Percentiles rank a stretch among this genome's conserved stretches.
Evolutionary conservation across 139 green algal genomes (phyloP).

Genomic region (Trebouxia sp.): DNA sequence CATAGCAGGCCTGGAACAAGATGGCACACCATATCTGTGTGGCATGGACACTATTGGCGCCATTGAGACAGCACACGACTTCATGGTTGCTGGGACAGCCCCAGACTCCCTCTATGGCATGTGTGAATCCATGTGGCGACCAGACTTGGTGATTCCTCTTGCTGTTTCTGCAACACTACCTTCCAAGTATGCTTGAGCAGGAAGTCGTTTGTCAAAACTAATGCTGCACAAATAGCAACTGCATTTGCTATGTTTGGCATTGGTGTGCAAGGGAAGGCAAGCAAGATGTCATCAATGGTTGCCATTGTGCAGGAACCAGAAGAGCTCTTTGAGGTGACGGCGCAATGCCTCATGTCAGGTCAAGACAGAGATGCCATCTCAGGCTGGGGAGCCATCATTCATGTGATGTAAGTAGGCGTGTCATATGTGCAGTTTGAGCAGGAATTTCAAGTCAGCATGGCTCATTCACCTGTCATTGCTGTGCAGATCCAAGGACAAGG

Average conservation of each 20-base stretch:
- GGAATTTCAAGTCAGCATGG: neutral
- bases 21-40: slow-evolving; percentile 90
- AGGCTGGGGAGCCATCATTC: slow-evolving; percentile 94
- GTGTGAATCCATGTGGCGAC: slow-evolving; percentile 94
- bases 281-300: neutral
- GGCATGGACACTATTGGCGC: slow-evolving; percentile 97
- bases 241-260: neutral
- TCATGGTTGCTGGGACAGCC: slow-evolving; percentile 92
- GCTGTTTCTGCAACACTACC: neutral
- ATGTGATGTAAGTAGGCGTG: slow-evolving; percentile 77
- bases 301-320: slow-evolving; percentile 67
- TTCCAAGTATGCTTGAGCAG: neutral
- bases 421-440: neutral
- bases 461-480: neutral
- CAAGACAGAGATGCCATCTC: slow-evolving; percentile 92
- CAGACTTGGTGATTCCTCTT: slow-evolving; percentile 70
- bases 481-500: slow-evolving; percentile 79
- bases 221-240: neutral
- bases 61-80: slow-evolving; percentile 93
- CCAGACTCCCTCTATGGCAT: slow-evolving; percentile 94
- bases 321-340: slow-evolving; percentile 96
- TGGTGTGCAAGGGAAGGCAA: neutral
- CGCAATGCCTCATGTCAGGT: slow-evolving; percentile 89
- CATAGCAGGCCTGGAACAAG: slow-evolving; percentile 91
- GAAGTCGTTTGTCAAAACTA: neutral